Evolutionary conservation across 2,329 filamentous ascomycete genomes (phyloP).

Genomic region (Pseudocercospora fijiensis): DNA sequence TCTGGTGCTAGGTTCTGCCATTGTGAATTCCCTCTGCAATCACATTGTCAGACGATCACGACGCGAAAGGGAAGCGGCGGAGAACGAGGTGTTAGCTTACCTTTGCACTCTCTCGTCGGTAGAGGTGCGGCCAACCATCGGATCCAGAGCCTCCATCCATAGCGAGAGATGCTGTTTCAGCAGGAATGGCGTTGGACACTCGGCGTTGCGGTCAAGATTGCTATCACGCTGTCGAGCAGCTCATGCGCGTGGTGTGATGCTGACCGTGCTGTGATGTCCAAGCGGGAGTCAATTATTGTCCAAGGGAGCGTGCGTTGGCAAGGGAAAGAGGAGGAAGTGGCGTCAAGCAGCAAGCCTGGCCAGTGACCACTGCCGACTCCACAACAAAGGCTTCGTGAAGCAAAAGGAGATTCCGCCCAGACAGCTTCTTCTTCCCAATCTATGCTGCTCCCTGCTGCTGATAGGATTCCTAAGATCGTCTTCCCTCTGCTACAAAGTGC

Average conservation of each 20-base stretch:
- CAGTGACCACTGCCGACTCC: not conserved
- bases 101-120: constrained; percentile 22
- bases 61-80: not conserved
- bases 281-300: not conserved
- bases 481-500: not conserved
- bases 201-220: not conserved
- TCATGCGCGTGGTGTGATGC: not conserved
- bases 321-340: constrained; percentile 1
- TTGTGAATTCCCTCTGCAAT: constrained; percentile 25
- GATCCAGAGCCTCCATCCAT: constrained; percentile 17
- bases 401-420: not conserved
- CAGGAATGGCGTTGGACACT: not conserved
- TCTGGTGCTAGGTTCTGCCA: constrained; percentile 20
- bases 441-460: not conserved
- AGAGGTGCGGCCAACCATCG: constrained; percentile 10
- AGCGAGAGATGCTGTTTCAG: not conserved
- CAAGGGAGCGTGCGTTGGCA: constrained; percentile 11
- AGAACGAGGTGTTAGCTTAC: constrained; percentile 4
- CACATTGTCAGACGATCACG: constrained; percentile 16
- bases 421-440: not conserved
- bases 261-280: not conserved
- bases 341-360: not conserved
- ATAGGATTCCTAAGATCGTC: not conserved
- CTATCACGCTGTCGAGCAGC: constrained; percentile 4
- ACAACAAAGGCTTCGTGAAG: constrained; percentile 10